Conservation (phyloP, 1,284 basidiomycete genomes). For the Cutaneotrichosporon sp. region DNA sequence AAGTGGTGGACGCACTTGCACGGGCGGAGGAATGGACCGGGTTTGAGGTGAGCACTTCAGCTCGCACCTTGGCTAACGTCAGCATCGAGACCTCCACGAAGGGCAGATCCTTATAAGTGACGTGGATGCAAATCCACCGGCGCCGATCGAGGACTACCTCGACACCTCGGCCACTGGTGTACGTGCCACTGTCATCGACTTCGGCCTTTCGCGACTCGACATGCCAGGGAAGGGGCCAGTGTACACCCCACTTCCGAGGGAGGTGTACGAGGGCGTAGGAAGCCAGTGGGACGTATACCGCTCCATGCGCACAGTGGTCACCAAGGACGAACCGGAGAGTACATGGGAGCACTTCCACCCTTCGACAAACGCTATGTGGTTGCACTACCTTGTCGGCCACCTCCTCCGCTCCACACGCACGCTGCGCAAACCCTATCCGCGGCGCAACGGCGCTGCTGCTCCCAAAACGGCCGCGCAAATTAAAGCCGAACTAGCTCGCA, state of each 20-base stretch:
- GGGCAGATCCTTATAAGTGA: constrained; percentile 84
- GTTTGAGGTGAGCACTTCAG: constrained; percentile 67
- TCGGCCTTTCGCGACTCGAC: constrained; percentile 82
- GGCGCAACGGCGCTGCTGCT: neutral
- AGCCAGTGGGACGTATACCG: constrained; percentile 95
- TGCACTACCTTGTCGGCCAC: constrained; percentile 36
- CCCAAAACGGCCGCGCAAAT: neutral
- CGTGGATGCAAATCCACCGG: constrained; percentile 26
- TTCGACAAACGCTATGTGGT: constrained; percentile 31
- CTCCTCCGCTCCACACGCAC: constrained; percentile 29
- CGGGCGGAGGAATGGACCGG: constrained; percentile 69
- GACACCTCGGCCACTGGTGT: constrained; percentile 55
- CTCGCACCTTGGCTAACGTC: constrained; percentile 9
- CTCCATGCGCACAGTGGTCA: constrained; percentile 61
- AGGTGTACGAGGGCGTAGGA: constrained; percentile 75
- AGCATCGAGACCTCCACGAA: constrained; percentile 97
- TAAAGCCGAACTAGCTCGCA: neutral
- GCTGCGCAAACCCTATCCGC: constrained; percentile 24
- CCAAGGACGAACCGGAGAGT: neutral
- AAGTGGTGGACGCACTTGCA: constrained; percentile 69
- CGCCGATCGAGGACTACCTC: constrained; percentile 23
- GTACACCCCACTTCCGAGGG: constrained; percentile 58
- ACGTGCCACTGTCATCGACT: constrained; percentile 81
- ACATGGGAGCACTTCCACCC: constrained; percentile 12
- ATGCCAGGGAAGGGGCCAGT: neutral